A percentile compares a stretch with the other conserved stretches of the same genome.
These are phyloP conservation scores for Talaromyces verruculosus DNA, from an alignment of 2,329 filamentous ascomycete species.

Conservation along the genomic window DNA sequence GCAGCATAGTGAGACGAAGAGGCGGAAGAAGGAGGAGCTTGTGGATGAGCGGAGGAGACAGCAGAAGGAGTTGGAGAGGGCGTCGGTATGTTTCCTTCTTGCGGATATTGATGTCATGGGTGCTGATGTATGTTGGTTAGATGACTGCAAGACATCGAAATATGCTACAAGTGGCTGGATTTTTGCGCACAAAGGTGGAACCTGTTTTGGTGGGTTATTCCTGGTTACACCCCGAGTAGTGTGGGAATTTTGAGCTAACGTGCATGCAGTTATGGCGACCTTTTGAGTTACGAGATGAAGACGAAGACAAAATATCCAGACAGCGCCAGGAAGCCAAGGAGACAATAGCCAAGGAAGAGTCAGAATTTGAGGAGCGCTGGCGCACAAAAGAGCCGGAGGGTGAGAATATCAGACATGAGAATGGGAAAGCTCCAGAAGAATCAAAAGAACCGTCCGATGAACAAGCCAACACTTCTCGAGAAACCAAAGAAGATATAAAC, in stretches of 20 bases:
- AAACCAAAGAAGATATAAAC: conserved; percentile 26
- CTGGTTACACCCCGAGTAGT: neutral
- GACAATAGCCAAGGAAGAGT: conserved; percentile 63
- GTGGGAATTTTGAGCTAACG: conserved; percentile 3
- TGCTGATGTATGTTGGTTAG: conserved; percentile 43
- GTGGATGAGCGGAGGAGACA: conserved; percentile 62
- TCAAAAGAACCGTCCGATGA: conserved; percentile 47
- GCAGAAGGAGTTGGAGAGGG: conserved; percentile 72
- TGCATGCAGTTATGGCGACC: conserved; percentile 74
- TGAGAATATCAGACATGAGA: conserved; percentile 29
- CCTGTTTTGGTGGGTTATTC: conserved; percentile 68
- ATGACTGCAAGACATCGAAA: conserved; percentile 74
- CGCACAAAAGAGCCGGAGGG: conserved; percentile 33
- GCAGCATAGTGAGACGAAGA: conserved; percentile 67
- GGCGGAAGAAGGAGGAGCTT: conserved; percentile 64
- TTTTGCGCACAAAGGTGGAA: conserved; percentile 67
- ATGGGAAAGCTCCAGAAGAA: conserved; percentile 31
- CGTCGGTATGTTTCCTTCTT: conserved; percentile 62
- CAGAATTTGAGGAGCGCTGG: conserved; percentile 59
- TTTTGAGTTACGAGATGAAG: conserved; percentile 68
- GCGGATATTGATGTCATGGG: neutral
- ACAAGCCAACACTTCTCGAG: conserved; percentile 20
- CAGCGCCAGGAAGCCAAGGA: conserved; percentile 68
- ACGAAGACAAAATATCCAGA: conserved; percentile 68
- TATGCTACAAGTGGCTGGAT: conserved; percentile 69